Percentiles rank a stretch among this genome's conserved stretches.
phyloP scores from a whole-genome alignment of 148 eudicot genomes.

The Limonium bicolor region DNA sequence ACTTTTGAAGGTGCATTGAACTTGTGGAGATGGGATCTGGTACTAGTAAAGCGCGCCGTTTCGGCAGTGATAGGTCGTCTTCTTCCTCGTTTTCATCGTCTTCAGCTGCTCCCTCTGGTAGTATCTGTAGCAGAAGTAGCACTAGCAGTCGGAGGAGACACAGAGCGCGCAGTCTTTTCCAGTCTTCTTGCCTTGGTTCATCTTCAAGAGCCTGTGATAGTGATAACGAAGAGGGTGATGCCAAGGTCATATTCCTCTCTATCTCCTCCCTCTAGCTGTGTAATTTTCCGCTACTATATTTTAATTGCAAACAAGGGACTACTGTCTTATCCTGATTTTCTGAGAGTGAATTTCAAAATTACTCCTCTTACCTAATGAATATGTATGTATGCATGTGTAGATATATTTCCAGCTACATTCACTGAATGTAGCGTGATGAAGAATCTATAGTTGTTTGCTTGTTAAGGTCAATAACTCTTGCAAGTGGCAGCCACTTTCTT shows the following conservation, averaged over 20 bases:
- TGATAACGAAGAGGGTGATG: conserved; percentile 29
- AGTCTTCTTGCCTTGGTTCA: conserved; percentile 46
- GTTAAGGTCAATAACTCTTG: no score
- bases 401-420: no score
- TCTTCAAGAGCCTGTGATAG: conserved; percentile 22
- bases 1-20: conserved; percentile 2
- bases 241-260: conserved; percentile 10
- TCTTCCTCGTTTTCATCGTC: conserved; percentile 23
- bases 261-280: not conserved
- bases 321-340: not conserved
- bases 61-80: conserved; percentile 8
- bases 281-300: conserved; percentile 1
- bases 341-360: not conserved
- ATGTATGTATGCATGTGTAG: not conserved
- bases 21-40: conserved; percentile 43
- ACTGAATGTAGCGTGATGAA: no score
- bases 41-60: conserved; percentile 41
- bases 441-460: no score
- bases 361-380: not conserved
- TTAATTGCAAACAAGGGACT: not conserved
- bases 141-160: conserved; percentile 15
- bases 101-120: not conserved
- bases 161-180: conserved; percentile 19
- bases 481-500: no score
- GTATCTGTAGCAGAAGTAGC: conserved; percentile 5